A percentile compares a stretch with the other conserved stretches of the same genome.
Evolutionary conservation across 768 basidiomycete genomes (phyloP).

Genomic region (Cystobasidium tubakii): DNA sequence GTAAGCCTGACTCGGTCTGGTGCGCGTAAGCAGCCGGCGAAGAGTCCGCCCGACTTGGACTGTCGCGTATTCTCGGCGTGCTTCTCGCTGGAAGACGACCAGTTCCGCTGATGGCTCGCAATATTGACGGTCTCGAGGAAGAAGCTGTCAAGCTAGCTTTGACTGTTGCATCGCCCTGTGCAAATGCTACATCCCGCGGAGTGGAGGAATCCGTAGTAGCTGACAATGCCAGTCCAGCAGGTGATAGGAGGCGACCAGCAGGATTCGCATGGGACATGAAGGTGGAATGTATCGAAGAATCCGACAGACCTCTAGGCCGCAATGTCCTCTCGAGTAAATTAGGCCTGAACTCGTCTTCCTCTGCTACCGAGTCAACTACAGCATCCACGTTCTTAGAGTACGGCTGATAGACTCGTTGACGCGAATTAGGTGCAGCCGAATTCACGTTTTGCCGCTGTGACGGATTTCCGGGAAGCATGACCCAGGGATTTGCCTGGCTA

Average conservation of each 20-base stretch:
- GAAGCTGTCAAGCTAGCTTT: background rate
- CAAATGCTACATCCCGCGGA: background rate
- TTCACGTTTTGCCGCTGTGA: background rate
- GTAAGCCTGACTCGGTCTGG: slow-evolving; percentile 34
- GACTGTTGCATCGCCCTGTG: background rate
- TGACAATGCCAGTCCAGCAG: slow-evolving; percentile 33
- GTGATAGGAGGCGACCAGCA: slow-evolving; percentile 27
- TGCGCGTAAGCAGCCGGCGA: background rate
- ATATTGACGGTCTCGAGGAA: slow-evolving; percentile 11
- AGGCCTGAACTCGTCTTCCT: slow-evolving; percentile 50
- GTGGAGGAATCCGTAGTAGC: background rate
- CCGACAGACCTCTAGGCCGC: slow-evolving; percentile 73
- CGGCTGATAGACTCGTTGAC: background rate
- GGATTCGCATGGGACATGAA: slow-evolving; percentile 55
- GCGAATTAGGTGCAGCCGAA: background rate
- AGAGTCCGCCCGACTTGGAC: background rate
- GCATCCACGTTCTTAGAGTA: slow-evolving; percentile 71
- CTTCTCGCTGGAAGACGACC: slow-evolving; percentile 50
- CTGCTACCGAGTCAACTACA: slow-evolving; percentile 59
- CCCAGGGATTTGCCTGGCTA: slow-evolving; percentile 60
- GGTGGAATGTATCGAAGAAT: slow-evolving; percentile 85
- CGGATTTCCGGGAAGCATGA: slow-evolving; percentile 56
- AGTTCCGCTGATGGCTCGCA: slow-evolving; percentile 38
- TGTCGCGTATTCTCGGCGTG: slow-evolving; percentile 63
- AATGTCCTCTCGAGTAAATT: slow-evolving; percentile 64